Evolutionary conservation across 129 eudicot genomes (phyloP).

Genomic region (Centaurea solstitialis): DNA sequence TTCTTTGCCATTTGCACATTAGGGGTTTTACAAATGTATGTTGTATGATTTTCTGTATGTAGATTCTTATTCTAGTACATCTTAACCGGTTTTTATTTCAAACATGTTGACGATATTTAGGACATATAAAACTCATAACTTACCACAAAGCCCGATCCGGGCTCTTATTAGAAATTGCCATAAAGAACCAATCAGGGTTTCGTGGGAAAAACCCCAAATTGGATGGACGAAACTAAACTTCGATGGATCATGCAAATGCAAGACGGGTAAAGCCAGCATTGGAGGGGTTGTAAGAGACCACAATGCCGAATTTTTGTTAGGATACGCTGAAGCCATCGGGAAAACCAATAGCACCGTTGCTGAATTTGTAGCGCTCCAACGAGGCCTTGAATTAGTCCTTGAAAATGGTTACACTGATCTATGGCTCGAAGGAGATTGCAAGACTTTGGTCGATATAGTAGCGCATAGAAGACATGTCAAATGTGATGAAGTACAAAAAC

Average conservation of each 20-base stretch:
- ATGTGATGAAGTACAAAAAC: slow-evolving; percentile 49
- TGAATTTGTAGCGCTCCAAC: slow-evolving; percentile 65
- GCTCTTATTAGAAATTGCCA: slow-evolving; percentile 40
- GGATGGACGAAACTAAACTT: slow-evolving; percentile 91
- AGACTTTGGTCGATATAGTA: slow-evolving; percentile 59
- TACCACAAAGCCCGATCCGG: slow-evolving; percentile 32
- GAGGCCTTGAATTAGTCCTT: slow-evolving; percentile 81
- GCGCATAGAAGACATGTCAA: slow-evolving; percentile 34
- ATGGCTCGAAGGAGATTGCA: slow-evolving; percentile 92
- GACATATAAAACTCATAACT: slow-evolving; percentile 5
- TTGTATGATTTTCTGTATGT: not conserved
- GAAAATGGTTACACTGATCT: slow-evolving; percentile 73
- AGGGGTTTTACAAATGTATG: not conserved
- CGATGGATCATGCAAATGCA: slow-evolving; percentile 82
- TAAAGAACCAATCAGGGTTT: slow-evolving; percentile 51
- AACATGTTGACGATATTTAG: slow-evolving; percentile 33
- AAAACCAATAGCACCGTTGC: slow-evolving; percentile 57
- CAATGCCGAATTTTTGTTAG: slow-evolving; percentile 69
- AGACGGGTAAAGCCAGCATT: slow-evolving; percentile 76
- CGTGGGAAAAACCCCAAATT: slow-evolving; percentile 67
- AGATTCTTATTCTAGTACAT: not conserved
- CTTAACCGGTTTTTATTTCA: not conserved
- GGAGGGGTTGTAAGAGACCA: slow-evolving; percentile 85
- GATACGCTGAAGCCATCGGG: slow-evolving; percentile 83
- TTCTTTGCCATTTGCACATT: slow-evolving; percentile 7